phyloP scores from a whole-genome alignment of 2,329 filamentous ascomycete genomes.

The Macrophomina tecta region DNA sequence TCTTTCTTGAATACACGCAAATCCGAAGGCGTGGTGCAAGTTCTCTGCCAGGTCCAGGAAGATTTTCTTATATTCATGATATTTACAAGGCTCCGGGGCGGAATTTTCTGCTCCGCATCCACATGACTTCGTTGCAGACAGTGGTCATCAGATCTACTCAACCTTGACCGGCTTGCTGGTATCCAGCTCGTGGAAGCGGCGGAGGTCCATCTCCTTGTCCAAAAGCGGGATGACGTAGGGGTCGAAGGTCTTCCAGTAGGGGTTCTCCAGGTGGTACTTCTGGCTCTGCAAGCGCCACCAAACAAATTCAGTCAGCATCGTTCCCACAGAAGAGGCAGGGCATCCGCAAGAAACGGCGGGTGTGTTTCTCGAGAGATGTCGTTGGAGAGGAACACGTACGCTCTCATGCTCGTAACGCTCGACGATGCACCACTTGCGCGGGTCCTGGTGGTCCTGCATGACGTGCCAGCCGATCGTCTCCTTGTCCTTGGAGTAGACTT shows the following conservation, averaged over 20 bases:
- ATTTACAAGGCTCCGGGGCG: too few relatives aligned
- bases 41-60: too few relatives aligned
- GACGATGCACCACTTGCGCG: slow-evolving; percentile 74
- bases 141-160: neutral
- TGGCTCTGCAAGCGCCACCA: slow-evolving; percentile 37
- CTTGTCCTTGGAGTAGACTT: slow-evolving; percentile 73
- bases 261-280: slow-evolving; percentile 61
- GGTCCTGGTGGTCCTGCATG: slow-evolving; percentile 75
- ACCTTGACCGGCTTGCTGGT: slow-evolving; percentile 45
- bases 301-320: neutral
- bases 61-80: too few relatives aligned
- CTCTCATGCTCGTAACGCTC: slow-evolving; percentile 73
- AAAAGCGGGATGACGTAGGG: slow-evolving; percentile 74
- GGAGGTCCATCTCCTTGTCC: slow-evolving; percentile 71
- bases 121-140: too few relatives aligned
- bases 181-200: slow-evolving; percentile 71
- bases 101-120: too few relatives aligned
- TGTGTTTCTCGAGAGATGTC: too few relatives aligned
- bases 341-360: too few relatives aligned
- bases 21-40: too few relatives aligned
- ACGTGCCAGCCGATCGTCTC: slow-evolving; percentile 76
- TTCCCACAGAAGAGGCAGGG: neutral
- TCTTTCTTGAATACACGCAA: too few relatives aligned
- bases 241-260: slow-evolving; percentile 79
- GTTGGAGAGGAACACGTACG: slow-evolving; percentile 48